phyloP scores from a whole-genome alignment of 805 yeast genomes.

The Naumovozyma castellii region DNA sequence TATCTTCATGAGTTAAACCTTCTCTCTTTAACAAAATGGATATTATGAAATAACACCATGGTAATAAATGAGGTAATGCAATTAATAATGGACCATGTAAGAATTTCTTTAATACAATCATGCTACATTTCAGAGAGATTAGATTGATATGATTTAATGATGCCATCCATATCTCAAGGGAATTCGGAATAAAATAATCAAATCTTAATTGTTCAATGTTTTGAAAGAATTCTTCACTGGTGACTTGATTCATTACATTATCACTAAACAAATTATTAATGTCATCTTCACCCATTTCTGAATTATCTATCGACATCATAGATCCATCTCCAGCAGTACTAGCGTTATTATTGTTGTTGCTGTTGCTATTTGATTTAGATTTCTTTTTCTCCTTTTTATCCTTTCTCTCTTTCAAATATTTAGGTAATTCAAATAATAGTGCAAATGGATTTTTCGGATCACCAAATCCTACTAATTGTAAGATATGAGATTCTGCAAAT shows the following conservation, averaged over 20 bases:
- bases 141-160: slow-evolving; percentile 48
- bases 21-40: slow-evolving; percentile 50
- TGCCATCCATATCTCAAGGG: slow-evolving; percentile 40
- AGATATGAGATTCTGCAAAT: slow-evolving; percentile 67
- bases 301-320: not conserved
- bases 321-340: not conserved
- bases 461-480: slow-evolving; percentile 71
- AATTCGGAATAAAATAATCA: slow-evolving; percentile 19
- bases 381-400: slow-evolving; percentile 60
- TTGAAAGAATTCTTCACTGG: slow-evolving; percentile 13
- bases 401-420: slow-evolving; percentile 59
- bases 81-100: slow-evolving; percentile 57
- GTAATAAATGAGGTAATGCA: slow-evolving; percentile 62
- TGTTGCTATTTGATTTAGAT: slow-evolving; percentile 10
- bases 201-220: slow-evolving; percentile 22
- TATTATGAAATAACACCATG: slow-evolving; percentile 66
- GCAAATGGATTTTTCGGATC: slow-evolving; percentile 70
- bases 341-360: not conserved
- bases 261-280: not conserved
- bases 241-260: not conserved
- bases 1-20: slow-evolving; percentile 14
- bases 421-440: slow-evolving; percentile 59
- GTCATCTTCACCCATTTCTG: not conserved
- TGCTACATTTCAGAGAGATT: slow-evolving; percentile 58
- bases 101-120: slow-evolving; percentile 57